Evolutionary conservation across 1,284 basidiomycete species (phyloP).

Genomic region (Trichosporon sp.): DNA sequence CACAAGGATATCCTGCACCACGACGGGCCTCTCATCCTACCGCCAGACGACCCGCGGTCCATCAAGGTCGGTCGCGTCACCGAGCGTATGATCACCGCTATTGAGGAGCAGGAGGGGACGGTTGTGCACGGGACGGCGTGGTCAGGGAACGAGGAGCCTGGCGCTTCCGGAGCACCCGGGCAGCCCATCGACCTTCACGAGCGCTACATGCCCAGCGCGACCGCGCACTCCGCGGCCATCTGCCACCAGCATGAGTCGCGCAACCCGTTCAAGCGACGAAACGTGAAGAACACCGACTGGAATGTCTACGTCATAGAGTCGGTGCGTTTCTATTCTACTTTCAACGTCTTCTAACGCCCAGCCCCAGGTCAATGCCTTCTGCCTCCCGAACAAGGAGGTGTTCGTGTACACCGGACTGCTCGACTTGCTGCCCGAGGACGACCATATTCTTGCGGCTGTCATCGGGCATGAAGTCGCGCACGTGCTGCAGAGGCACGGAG

Average conservation of each 20-base stretch:
- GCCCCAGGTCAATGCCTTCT: constrained; percentile 54
- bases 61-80: constrained; percentile 46
- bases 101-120: constrained; percentile 48
- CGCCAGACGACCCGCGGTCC: constrained; percentile 46
- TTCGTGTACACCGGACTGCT: constrained; percentile 55
- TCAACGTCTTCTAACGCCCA: constrained; percentile 23
- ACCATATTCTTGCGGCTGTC: constrained; percentile 53
- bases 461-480: constrained; percentile 54
- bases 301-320: constrained; percentile 53
- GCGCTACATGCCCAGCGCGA: constrained; percentile 45
- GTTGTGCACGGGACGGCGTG: constrained; percentile 49
- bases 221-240: constrained; percentile 43
- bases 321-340: constrained; percentile 31
- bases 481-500: constrained; percentile 53
- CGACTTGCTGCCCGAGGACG: constrained; percentile 49
- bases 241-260: constrained; percentile 46
- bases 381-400: constrained; percentile 53
- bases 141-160: constrained; percentile 40
- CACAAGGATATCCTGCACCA: constrained; percentile 49
- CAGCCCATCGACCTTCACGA: constrained; percentile 10
- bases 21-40: constrained; percentile 50
- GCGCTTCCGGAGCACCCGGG: constrained; percentile 34
- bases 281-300: constrained; percentile 51
- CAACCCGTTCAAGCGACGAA: constrained; percentile 50
- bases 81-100: constrained; percentile 43